A percentile compares a stretch with the other conserved stretches of the same genome.
Evolutionary conservation across 331 rosid species (phyloP).

Genomic region (Quercus phellos): DNA sequence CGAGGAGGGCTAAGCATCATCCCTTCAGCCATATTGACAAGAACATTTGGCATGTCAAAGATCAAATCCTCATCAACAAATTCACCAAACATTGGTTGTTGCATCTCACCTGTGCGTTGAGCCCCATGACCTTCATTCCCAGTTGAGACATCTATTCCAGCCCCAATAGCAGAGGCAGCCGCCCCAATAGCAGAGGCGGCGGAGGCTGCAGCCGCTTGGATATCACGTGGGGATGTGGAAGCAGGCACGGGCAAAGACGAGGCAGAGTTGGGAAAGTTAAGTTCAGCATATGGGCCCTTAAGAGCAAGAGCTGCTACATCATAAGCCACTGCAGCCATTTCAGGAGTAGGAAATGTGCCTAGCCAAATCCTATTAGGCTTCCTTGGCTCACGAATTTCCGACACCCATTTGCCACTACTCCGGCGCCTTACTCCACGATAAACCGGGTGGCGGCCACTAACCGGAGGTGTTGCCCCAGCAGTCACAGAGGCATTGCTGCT

Average conservation of each 20-base stretch:
- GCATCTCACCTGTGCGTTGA: slow-evolving; percentile 15
- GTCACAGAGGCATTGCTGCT: slow-evolving; percentile 1
- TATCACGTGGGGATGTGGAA: slow-evolving; percentile 66
- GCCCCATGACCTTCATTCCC: neutral
- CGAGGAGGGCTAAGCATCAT: slow-evolving; percentile 91
- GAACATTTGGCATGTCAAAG: slow-evolving; percentile 80
- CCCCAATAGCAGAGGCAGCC: slow-evolving; percentile 40
- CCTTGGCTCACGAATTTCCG: slow-evolving; percentile 81
- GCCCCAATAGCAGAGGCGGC: slow-evolving; percentile 77
- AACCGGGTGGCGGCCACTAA: slow-evolving; percentile 45
- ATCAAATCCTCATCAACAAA: slow-evolving; percentile 85
- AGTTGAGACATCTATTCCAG: slow-evolving; percentile 35
- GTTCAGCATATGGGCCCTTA: slow-evolving; percentile 61
- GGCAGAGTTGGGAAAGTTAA: slow-evolving; percentile 83
- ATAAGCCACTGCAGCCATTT: slow-evolving; percentile 91
- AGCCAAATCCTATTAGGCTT: slow-evolving; percentile 91
- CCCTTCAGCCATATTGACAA: slow-evolving; percentile 87
- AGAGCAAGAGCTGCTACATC: slow-evolving; percentile 92
- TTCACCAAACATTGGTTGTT: slow-evolving; percentile 10
- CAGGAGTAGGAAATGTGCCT: slow-evolving; percentile 82
- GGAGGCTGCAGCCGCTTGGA: slow-evolving; percentile 70
- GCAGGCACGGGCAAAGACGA: slow-evolving; percentile 70
- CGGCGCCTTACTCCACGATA: slow-evolving; percentile 82
- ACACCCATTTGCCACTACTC: slow-evolving; percentile 89
- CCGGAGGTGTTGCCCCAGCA: neutral